Evolutionary conservation across 2,329 filamentous ascomycete species (phyloP), one percentile per base, ranked within the genome.

Genomic region (Cladosporium sp.): DNA sequence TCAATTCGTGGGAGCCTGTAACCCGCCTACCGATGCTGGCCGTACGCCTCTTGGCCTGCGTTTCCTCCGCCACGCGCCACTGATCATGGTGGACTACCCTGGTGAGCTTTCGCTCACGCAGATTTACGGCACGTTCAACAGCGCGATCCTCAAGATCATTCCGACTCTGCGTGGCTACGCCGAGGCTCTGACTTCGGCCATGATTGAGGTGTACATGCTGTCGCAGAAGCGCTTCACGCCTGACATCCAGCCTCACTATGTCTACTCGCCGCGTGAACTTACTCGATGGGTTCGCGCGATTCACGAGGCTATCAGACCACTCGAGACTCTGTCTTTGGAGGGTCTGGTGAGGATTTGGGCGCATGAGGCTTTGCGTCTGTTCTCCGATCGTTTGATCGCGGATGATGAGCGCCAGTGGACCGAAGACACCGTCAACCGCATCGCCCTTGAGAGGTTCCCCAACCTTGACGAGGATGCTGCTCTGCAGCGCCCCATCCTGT

Each of bases 11-110:
- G 95, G 95, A 73, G 95, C 95, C 74, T 99, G 95, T 78, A 99
- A 99, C 80, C 96, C 95, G 73, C 95, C 95, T 0, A 98, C 95
- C 0, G 96, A 99, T 80, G 93, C 93, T 72, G 95, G 95, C 30
- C 93, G 95, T 86, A 98, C 95, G 14, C 91, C 95, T 0, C 89
- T 99, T 83, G 95, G 92, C 52, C 88, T 92, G 59, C 87, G 95
- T 72, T 99, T 99, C 87, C 85, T 99, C 71, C 89, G 96, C 67
- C 96, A 99, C 78, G 93, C 95, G 18, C 95, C 95, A n/a, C 87
- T 99, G 64, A 91, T 99, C 80, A 99, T 99, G 96, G 96, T 99
- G 51, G 95, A 99, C 76, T 99, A 99, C 75, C 95, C 95, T 68
- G 95, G 96, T 74, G 93, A 99, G 81, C 84, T 93, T 52, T 99